Evolutionary conservation across 2,329 filamentous ascomycete genomes (phyloP).

Genomic region (Beauveria varroae): DNA sequence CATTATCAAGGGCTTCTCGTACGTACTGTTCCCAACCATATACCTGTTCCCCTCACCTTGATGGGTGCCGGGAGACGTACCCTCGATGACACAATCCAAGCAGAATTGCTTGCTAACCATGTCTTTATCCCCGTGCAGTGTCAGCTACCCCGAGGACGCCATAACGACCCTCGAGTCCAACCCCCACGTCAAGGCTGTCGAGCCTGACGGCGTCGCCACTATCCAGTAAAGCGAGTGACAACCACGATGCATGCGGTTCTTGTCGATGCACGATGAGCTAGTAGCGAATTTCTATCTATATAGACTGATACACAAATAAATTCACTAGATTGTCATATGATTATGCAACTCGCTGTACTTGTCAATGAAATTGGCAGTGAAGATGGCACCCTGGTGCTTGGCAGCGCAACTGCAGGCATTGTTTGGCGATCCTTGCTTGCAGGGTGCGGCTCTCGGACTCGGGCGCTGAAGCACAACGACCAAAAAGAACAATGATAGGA

Average conservation of each 20-base stretch:
- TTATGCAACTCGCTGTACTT: background rate
- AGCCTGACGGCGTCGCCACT: conserved; percentile 62
- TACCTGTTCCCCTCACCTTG: background rate
- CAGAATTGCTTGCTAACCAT: background rate
- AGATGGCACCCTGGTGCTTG: background rate
- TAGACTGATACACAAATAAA: background rate
- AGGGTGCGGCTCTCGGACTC: no score
- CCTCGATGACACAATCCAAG: background rate
- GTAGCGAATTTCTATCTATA: background rate
- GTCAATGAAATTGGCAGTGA: no score
- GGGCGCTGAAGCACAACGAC: no score
- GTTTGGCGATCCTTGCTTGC: no score
- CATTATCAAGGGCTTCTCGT: conserved; percentile 92
- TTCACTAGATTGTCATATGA: background rate
- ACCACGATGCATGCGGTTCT: background rate
- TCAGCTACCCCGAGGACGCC: conserved; percentile 60
- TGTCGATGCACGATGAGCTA: background rate
- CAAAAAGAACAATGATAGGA: background rate
- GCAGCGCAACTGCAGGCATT: background rate
- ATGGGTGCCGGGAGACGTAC: background rate
- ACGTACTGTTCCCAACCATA: conserved; percentile 32
- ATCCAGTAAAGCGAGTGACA: conserved; percentile 53
- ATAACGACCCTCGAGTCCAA: conserved; percentile 59
- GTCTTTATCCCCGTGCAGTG: conserved; percentile 40
- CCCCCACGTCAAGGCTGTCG: conserved; percentile 67